phyloP scores from a whole-genome alignment of 2,329 filamentous ascomycete species.

The Metarhizium brunneum region DNA sequence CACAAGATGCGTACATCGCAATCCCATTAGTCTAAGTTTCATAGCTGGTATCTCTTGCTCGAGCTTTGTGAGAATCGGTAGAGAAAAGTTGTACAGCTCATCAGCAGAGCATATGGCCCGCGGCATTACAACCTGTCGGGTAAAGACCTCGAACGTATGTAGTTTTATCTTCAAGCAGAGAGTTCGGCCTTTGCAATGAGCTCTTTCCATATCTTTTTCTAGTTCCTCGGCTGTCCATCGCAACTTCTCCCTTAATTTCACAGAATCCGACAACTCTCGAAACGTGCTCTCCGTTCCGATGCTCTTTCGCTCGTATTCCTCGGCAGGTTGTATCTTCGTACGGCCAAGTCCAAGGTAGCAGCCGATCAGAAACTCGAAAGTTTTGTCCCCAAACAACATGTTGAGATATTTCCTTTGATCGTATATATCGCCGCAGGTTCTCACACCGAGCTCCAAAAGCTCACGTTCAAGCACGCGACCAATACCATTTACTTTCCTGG shows the following conservation, averaged over 20 bases:
- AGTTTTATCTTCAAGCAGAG: slow-evolving; percentile 88
- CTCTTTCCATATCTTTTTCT: slow-evolving; percentile 72
- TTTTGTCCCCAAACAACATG: slow-evolving; percentile 83
- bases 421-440: slow-evolving; percentile 84
- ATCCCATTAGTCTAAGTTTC: slow-evolving; percentile 75
- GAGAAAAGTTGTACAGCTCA: slow-evolving; percentile 71
- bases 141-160: slow-evolving; percentile 87
- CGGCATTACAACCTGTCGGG: slow-evolving; percentile 67
- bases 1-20: slow-evolving; percentile 79
- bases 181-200: slow-evolving; percentile 82
- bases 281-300: slow-evolving; percentile 94
- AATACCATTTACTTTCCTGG: slow-evolving; percentile 90
- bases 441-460: slow-evolving; percentile 76
- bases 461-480: slow-evolving; percentile 90
- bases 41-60: slow-evolving; percentile 75
- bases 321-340: slow-evolving; percentile 75
- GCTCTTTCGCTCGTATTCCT: slow-evolving; percentile 86
- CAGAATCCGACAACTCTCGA: slow-evolving; percentile 61
- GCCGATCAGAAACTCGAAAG: slow-evolving; percentile 74
- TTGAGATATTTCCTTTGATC: slow-evolving; percentile 61
- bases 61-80: slow-evolving; percentile 77
- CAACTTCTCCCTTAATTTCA: slow-evolving; percentile 65
- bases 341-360: slow-evolving; percentile 81
- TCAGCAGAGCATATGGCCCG: slow-evolving; percentile 64
- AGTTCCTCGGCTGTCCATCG: slow-evolving; percentile 75